Conservation (phyloP, 225 moss, liverwort and hornwort genomes). For the Physcomitrellopsis africana region DNA sequence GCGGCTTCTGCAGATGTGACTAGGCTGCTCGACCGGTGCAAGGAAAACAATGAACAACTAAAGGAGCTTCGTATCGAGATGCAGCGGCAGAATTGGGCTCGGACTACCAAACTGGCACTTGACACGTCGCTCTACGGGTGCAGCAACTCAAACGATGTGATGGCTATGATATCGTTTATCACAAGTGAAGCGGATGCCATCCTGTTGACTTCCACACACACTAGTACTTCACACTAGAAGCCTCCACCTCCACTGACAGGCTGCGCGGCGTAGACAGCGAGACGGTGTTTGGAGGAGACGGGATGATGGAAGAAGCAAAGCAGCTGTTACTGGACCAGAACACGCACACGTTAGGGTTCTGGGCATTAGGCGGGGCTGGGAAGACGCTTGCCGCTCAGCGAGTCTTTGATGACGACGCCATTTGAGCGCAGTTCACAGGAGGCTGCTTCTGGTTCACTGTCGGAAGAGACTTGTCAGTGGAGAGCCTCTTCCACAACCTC, state of each 20-base stretch:
- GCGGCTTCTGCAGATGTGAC: constrained; percentile 12
- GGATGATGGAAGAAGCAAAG: constrained; percentile 17
- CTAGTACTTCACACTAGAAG: not conserved
- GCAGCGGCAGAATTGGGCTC: constrained; percentile 25
- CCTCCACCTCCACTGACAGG: constrained; percentile 6
- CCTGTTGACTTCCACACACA: not conserved
- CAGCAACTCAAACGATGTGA: constrained; percentile 6
- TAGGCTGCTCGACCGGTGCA: constrained; percentile 16
- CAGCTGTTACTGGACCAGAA: not conserved
- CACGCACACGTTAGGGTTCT: not conserved
- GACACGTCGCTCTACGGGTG: constrained; percentile 20
- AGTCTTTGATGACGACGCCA: constrained; percentile 8
- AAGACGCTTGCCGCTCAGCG: constrained; percentile 27
- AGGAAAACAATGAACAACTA: constrained; percentile 23
- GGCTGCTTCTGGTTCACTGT: constrained; percentile 32
- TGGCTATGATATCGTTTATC: constrained; percentile 19
- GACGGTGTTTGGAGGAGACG: constrained; percentile 31
- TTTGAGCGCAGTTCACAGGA: constrained; percentile 25
- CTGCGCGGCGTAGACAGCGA: not conserved
- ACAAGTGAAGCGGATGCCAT: constrained; percentile 16
- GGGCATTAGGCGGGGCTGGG: constrained; percentile 18
- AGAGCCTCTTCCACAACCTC: constrained; percentile 15
- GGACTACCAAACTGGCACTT: not conserved
- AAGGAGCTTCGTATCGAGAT: not conserved
- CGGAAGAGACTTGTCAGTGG: not conserved